Evolutionary conservation across 2,329 filamentous ascomycete species (phyloP), one percentile per base, ranked within the genome.

Genomic region (Anthostomella pinea): DNA sequence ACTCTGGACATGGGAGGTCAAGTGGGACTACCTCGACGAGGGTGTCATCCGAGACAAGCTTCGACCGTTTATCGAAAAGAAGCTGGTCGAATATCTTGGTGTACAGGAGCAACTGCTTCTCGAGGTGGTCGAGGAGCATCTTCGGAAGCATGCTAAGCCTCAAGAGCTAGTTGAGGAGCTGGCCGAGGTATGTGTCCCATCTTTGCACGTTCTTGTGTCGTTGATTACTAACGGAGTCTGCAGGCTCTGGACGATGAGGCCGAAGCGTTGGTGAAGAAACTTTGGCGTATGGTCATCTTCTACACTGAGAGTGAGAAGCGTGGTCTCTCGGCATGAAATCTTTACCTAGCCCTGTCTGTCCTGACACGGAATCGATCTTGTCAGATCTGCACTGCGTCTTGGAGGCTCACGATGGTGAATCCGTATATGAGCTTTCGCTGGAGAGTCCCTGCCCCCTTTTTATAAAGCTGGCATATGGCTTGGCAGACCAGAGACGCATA

Each of bases 201-300:
- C 9, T 7, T 16, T 33, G n/a, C n/a, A n/a, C n/a, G n/a, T n/a
- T 27, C 8, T 34, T 41, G 18, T 20, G 23, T 32, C 17, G 11
- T 29, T n/a, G 38, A 13, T 32, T 37, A 39, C 62, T 67, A 53
- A 68, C 46, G 32, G 9, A 19, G 42, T 39, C 33, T 43, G 42
- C 45, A 91, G 81, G 87, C 88, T 27, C 72, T 98, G 45, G 93
- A 96, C 58, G 93, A 98, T 57, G 93, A 97, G 59, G 89, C 90
- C 8, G 90, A 96, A 63, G 83, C 87, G 17, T 69, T 98, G 49
- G 90, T 97, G 32, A 94, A 88, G 77, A 97, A 96, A 69, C 76
- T 98, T 22, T 98, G 93, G 93, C 81, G 91, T 33, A 95, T 97
- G 88, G 82, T 96, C 39, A 95, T 97, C 56, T 97, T 96, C 79